Base-by-base conservation (phyloP, 768 basidiomycete species). In the Mycena olivaceomarginata region DNA sequence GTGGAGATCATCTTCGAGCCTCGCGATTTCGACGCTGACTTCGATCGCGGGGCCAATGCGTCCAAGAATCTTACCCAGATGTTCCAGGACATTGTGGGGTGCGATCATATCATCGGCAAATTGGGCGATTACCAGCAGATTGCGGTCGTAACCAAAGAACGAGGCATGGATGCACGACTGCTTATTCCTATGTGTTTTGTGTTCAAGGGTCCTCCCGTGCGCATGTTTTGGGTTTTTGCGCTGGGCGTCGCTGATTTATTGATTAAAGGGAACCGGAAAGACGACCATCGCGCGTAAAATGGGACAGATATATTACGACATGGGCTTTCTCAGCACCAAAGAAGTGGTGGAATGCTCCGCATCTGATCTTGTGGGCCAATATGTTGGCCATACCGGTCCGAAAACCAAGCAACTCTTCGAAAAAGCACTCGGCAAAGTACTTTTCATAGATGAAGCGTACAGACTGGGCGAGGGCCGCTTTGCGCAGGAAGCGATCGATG, bases 401-500 rank as follows among this genome's bases (percentile, higher is more conserved):
- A 94, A 94, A 82, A 92, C 92, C 1, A 87, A 84, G 77, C 86
- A 90, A 69, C 80, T 92, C 1, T 90, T 95, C 63, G 92, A 93
- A 62, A 92, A 91, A 81, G 94, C 93, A 0, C 87, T 93, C 0
- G 94, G 94, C 0, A 88, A 89, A 56, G 93, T 95, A 4, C 86
- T 94, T 0, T 94, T 95, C 85, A 87, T 94, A 67, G 94, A 94
- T 70, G 94, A 95, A 76, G 94, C 94, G 0, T 95, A 95, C 79
- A 87, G 93, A 37, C 86, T 95, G 13, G 82, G 87, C 10, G 87
- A 93, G 62, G 93, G 93, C 0, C 90, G 86, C 0, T 95, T 94
- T 77, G 92, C 93, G 1, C 88, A 93, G 81, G 94, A 95, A 82
- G 94, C 94, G 9, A 89, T 94, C 41, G 94, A 95, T 81, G 94